Conservation (phyloP, 2,329 filamentous ascomycete genomes). For the Claviceps arundinis region DNA sequence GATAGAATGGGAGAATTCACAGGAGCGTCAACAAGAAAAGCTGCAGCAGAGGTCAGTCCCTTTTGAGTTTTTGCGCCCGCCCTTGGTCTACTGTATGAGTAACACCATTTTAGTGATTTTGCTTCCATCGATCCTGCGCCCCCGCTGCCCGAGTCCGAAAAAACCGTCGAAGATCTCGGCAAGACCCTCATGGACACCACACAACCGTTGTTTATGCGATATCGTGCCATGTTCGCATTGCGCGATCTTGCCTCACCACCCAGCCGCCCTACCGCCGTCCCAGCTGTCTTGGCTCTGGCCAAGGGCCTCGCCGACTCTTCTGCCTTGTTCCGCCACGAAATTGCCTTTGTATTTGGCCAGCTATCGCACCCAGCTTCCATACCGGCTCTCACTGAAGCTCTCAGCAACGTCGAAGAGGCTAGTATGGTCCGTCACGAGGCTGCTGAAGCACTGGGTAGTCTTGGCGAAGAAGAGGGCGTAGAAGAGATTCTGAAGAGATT, state of each 20-base stretch:
- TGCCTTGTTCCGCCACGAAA: slow-evolving; percentile 91
- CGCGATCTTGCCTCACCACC: slow-evolving; percentile 90
- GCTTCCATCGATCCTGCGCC: slow-evolving; percentile 91
- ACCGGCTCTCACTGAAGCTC: slow-evolving; percentile 64
- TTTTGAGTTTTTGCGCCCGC: slow-evolving; percentile 1
- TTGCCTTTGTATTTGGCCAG: slow-evolving; percentile 96
- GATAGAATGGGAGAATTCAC: slow-evolving; percentile 83
- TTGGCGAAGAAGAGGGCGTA: slow-evolving; percentile 87
- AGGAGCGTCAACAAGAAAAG: slow-evolving; percentile 58
- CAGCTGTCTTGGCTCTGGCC: slow-evolving; percentile 76
- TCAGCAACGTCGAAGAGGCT: slow-evolving; percentile 68
- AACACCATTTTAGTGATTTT: slow-evolving; percentile 55
- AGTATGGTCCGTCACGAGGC: slow-evolving; percentile 98
- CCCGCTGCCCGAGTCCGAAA: slow-evolving; percentile 59
- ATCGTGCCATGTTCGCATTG: slow-evolving; percentile 95
- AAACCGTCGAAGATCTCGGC: slow-evolving; percentile 62
- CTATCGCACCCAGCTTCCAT: slow-evolving; percentile 94
- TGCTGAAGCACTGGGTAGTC: slow-evolving; percentile 84
- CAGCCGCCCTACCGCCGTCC: slow-evolving; percentile 74
- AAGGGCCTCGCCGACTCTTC: slow-evolving; percentile 76
- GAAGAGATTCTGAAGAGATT: slow-evolving; percentile 75
- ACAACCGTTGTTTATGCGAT: slow-evolving; percentile 76
- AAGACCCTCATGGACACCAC: slow-evolving; percentile 65
- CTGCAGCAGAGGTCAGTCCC: slow-evolving; percentile 60
- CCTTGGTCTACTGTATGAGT: not conserved